A percentile compares a stretch with the other conserved stretches of the same genome.
These are phyloP conservation scores for Schrenkiella parvula DNA, from an alignment of 345 rosid genomes.

Conservation along the genomic window DNA sequence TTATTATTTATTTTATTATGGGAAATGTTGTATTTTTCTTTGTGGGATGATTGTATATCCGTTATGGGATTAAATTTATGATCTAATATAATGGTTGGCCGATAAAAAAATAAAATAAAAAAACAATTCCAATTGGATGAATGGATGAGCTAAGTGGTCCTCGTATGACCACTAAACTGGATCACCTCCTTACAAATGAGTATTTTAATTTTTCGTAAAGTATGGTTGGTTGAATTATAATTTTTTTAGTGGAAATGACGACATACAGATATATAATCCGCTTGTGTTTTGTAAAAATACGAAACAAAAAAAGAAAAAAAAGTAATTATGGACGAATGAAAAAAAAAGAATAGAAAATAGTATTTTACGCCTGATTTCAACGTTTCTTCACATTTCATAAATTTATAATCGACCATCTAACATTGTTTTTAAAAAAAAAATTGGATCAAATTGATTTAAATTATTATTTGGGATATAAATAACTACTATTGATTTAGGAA, in stretches of 20 bases:
- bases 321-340: neutral
- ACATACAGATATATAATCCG: neutral
- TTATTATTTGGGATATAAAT: neutral
- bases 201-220: neutral
- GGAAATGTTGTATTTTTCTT: too few relatives aligned
- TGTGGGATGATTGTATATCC: too few relatives aligned
- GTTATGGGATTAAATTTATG: too few relatives aligned
- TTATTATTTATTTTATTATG: too few relatives aligned
- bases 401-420: neutral
- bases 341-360: neutral
- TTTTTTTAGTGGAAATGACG: neutral
- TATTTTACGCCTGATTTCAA: neutral
- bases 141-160: slow-evolving; percentile 24
- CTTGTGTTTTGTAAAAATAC: neutral
- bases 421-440: too few relatives aligned
- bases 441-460: too few relatives aligned
- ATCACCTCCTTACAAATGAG: neutral
- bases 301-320: neutral
- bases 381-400: neutral
- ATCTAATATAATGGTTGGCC: too few relatives aligned
- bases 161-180: slow-evolving; percentile 21
- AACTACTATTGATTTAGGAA: neutral
- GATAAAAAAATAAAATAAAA: too few relatives aligned
- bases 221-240: neutral
- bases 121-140: neutral